phyloP scores from a whole-genome alignment of 2,329 filamentous ascomycete species.

The Ascocoryne sarcoides region DNA sequence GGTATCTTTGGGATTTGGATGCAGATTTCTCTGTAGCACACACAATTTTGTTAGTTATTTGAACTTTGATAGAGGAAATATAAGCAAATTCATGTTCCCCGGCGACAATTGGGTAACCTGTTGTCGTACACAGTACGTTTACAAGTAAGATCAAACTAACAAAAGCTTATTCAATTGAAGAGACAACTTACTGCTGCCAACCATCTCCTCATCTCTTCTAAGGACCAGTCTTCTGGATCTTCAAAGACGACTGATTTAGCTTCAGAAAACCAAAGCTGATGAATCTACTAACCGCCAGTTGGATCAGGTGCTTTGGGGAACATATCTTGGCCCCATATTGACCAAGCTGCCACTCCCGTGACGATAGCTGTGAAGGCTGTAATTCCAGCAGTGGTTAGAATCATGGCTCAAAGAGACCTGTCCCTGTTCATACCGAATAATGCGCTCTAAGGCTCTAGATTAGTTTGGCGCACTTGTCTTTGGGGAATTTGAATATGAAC shows the following conservation, averaged over 20 bases:
- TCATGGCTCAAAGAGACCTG: not conserved
- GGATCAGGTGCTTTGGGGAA: conserved; percentile 71
- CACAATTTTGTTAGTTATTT: conserved; percentile 1
- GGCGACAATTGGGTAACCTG: no score
- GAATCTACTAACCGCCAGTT: conserved; percentile 51
- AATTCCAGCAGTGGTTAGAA: conserved; percentile 13
- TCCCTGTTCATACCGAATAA: conserved; percentile 49
- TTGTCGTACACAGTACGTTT: no score
- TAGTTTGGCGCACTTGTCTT: conserved; percentile 1
- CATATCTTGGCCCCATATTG: conserved; percentile 74
- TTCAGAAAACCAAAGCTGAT: not conserved
- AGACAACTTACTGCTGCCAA: conserved; percentile 60
- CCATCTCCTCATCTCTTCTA: conserved; percentile 73
- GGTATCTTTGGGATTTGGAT: conserved; percentile 49
- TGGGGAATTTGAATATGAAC: conserved; percentile 34
- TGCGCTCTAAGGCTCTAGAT: conserved; percentile 45
- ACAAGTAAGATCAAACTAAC: not conserved
- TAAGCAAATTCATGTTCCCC: no score
- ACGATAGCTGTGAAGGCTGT: conserved; percentile 74
- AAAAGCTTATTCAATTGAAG: not conserved
- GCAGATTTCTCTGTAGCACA: conserved; percentile 47
- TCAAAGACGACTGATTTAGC: not conserved
- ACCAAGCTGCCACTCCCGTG: conserved; percentile 72
- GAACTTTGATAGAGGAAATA: no score
- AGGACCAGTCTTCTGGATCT: conserved; percentile 67